A percentile compares a stretch with the other conserved stretches of the same genome.
These are phyloP conservation scores for Furcasterigmium sp. DNA, from an alignment of 2,329 filamentous ascomycete species.

Conservation along the genomic window DNA sequence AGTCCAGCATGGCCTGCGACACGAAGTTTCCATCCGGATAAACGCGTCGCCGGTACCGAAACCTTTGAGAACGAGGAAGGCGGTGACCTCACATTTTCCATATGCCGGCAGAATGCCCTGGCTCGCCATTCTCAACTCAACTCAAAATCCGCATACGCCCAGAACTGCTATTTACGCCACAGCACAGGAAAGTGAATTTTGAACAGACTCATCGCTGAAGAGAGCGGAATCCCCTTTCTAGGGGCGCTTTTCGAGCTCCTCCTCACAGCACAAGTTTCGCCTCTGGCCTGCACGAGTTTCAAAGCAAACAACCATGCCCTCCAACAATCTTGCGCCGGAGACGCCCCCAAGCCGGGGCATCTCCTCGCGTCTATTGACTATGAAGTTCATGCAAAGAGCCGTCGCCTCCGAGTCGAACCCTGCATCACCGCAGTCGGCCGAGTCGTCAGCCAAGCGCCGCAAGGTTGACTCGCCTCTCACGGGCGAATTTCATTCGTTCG, in stretches of 20 bases:
- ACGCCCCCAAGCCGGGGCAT: constrained; percentile 56
- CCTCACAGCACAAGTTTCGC: no score
- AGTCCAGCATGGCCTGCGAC: no score
- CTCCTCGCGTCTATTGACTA: constrained; percentile 83
- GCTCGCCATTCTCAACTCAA: neutral
- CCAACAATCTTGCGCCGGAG: constrained; percentile 37
- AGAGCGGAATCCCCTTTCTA: no score
- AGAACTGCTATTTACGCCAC: no score
- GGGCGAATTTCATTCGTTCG: constrained; percentile 37
- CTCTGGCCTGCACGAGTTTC: no score
- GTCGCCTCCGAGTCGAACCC: constrained; percentile 47
- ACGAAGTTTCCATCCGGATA: neutral
- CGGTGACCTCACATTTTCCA: neutral
- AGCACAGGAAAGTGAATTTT: no score
- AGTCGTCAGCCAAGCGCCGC: constrained; percentile 57
- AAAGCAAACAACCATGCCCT: neutral
- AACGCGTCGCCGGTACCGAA: neutral
- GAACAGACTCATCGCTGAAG: no score
- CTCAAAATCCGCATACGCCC: no score
- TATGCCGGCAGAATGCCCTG: neutral
- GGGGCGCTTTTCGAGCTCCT: no score
- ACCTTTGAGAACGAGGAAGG: neutral
- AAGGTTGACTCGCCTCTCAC: constrained; percentile 36
- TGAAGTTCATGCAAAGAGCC: constrained; percentile 97
- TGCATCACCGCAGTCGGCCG: constrained; percentile 36